Conservation (phyloP, 2,329 filamentous ascomycete species). For the Chaetomium olivaceum region DNA sequence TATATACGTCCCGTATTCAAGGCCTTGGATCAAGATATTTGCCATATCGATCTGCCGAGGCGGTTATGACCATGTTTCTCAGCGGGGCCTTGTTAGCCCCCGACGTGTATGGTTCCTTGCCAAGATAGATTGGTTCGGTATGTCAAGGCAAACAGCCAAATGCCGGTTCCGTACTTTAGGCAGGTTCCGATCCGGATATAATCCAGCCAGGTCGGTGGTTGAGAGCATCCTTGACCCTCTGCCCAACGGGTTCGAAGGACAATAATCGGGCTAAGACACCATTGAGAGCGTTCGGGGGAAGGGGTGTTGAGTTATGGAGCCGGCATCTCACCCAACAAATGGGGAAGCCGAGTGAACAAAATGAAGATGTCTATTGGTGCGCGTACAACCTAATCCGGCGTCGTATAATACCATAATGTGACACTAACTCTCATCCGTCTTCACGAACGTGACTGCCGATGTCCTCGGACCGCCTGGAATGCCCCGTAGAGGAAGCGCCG, state of each 20-base stretch:
- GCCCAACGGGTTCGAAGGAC: too few species aligned
- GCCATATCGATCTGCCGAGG: neutral
- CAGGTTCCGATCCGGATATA: slow-evolving; percentile 2
- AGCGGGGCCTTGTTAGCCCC: neutral
- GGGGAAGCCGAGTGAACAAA: neutral
- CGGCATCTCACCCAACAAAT: neutral
- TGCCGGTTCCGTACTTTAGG: neutral
- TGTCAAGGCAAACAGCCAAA: neutral
- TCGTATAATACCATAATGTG: neutral
- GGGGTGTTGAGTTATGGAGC: neutral
- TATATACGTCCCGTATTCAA: neutral
- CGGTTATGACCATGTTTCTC: too few species aligned
- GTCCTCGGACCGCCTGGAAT: slow-evolving; percentile 47
- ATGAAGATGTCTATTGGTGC: neutral
- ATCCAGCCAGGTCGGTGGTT: neutral
- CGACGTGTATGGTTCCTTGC: neutral
- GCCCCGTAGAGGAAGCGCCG: slow-evolving; percentile 54
- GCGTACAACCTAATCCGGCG: neutral
- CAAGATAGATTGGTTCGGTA: neutral
- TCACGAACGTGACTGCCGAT: slow-evolving; percentile 20
- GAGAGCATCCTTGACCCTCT: too few species aligned
- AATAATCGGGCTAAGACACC: too few species aligned
- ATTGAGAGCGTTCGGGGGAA: neutral
- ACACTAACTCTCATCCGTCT: neutral
- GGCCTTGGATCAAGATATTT: neutral